These are phyloP conservation scores for Friedmanniomyces endolithicus DNA, from an alignment of 495 filamentous ascomycete genomes.

Conservation along the genomic window DNA sequence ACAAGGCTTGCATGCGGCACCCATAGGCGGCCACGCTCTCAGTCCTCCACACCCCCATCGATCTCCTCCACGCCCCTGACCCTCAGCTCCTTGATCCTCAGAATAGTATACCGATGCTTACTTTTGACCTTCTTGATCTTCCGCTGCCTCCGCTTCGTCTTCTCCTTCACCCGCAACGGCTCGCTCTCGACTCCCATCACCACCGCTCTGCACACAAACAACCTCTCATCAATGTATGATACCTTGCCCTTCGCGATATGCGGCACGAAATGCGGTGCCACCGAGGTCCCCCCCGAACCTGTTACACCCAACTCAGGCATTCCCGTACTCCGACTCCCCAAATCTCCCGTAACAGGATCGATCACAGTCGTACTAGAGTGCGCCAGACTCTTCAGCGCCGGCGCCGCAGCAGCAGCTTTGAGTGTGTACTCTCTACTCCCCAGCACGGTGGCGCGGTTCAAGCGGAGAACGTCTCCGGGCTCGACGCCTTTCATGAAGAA, in stretches of 20 bases:
- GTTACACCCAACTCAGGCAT: conserved; percentile 1
- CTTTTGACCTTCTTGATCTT: conserved; percentile 59
- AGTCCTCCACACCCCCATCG: conserved; percentile 18
- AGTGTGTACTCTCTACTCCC: conserved; percentile 87
- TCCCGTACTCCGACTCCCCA: not conserved
- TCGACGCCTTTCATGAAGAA: conserved; percentile 78
- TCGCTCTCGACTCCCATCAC: conserved; percentile 82
- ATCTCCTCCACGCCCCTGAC: conserved; percentile 52
- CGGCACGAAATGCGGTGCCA: conserved; percentile 18
- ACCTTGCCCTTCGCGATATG: conserved; percentile 21
- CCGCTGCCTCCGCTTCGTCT: conserved; percentile 83
- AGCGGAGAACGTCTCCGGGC: conserved; percentile 70
- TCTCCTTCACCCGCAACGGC: conserved; percentile 75
- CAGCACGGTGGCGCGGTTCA: conserved; percentile 66
- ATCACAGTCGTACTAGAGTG: not conserved
- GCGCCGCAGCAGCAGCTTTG: conserved; percentile 37
- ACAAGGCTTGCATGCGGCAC: no score
- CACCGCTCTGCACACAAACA: conserved; percentile 74
- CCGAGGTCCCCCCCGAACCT: not conserved
- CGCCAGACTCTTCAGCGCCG: conserved; percentile 7
- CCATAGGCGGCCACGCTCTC: no score
- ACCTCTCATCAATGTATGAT: conserved; percentile 56
- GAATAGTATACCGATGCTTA: conserved; percentile 78
- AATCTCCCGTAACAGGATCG: conserved; percentile 4
- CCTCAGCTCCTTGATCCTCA: conserved; percentile 70